Conservation (phyloP, 2,329 filamentous ascomycete species). For the Rugonectria rugulosa region DNA sequence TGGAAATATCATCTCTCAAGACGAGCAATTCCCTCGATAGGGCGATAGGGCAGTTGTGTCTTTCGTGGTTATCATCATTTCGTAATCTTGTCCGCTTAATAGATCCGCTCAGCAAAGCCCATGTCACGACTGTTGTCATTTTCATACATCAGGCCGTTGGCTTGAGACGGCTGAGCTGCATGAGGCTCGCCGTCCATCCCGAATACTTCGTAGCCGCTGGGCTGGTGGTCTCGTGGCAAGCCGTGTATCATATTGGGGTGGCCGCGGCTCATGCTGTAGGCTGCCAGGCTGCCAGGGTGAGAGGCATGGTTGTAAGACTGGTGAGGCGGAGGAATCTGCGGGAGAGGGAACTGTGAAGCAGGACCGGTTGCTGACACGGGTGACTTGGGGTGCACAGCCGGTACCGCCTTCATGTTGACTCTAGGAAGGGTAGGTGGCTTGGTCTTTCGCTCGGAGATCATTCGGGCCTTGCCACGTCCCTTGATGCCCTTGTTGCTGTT, state of each 20-base stretch:
- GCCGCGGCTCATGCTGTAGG: constrained; percentile 44
- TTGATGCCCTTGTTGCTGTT: constrained; percentile 99
- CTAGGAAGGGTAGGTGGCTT: constrained; percentile 37
- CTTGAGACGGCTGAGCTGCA: constrained; percentile 28
- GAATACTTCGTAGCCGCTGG: constrained; percentile 53
- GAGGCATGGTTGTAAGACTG: constrained; percentile 37
- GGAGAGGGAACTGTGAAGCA: constrained; percentile 36
- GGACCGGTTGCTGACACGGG: constrained; percentile 22
- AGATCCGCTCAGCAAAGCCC: constrained; percentile 54
- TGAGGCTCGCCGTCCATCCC: constrained; percentile 52
- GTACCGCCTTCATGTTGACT: background rate
- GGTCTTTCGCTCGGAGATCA: constrained; percentile 55
- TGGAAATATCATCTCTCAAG: constrained; percentile 2
- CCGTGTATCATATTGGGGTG: constrained; percentile 38
- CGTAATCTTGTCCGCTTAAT: constrained; percentile 41
- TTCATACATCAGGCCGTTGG: constrained; percentile 51
- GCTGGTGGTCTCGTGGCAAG: constrained; percentile 42
- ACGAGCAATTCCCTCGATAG: background rate
- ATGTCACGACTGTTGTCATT: constrained; percentile 52
- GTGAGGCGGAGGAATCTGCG: constrained; percentile 36
- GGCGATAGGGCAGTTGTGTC: background rate
- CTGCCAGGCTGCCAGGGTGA: constrained; percentile 39
- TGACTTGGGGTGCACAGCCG: background rate
- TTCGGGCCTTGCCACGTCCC: constrained; percentile 86
- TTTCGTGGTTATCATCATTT: constrained; percentile 18